phyloP scores from a whole-genome alignment of 129 eudicot genomes.

The Flaveria brownii region DNA sequence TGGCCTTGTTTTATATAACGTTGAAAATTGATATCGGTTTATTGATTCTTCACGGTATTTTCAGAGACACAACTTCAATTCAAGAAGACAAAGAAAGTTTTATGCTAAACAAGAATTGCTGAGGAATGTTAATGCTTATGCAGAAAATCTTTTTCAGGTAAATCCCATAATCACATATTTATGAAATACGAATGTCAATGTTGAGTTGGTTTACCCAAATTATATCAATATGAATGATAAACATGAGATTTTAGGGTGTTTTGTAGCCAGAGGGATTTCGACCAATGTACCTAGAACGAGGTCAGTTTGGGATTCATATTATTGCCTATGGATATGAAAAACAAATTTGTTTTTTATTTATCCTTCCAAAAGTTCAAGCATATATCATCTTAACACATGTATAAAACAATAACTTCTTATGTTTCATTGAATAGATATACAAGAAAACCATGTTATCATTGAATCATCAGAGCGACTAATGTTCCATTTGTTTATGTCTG shows the following conservation, averaged over 20 bases:
- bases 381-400: neutral
- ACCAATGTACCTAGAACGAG: neutral
- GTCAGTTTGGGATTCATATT: neutral
- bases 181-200: neutral
- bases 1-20: neutral
- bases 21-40: neutral
- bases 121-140: constrained; percentile 59
- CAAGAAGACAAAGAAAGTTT: constrained; percentile 46
- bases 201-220: neutral
- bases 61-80: constrained; percentile 59
- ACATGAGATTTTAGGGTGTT: constrained; percentile 8
- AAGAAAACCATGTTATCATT: neutral
- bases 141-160: constrained; percentile 70
- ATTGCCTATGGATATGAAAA: neutral
- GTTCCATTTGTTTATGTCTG: too few species aligned
- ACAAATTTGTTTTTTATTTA: neutral
- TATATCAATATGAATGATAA: neutral
- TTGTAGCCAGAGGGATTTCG: neutral
- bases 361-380: neutral
- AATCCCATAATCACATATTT: neutral
- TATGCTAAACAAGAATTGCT: constrained; percentile 48
- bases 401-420: neutral
- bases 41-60: constrained; percentile 24
- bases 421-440: neutral
- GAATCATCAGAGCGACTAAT: neutral